Evolutionary conservation across 2,329 filamentous ascomycete species (phyloP), one percentile per base, ranked within the genome.

Genomic region (Chaetomiaceae sp.): DNA sequence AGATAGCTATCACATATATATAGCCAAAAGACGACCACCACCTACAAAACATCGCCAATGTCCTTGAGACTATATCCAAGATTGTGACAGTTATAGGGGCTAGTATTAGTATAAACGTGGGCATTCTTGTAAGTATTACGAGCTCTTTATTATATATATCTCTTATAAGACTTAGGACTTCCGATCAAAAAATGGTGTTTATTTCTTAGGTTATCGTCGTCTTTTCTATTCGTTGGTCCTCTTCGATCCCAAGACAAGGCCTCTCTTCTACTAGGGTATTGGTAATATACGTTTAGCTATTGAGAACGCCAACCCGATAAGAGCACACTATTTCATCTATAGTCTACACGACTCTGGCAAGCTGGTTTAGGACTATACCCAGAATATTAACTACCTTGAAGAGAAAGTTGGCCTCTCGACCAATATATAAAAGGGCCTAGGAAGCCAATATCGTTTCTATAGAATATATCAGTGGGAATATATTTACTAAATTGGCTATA

Each of bases 341-440:
- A 2, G 25, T 30, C 44, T 52, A 44, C 44, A 33, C 40, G 31
- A 52, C 27, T 33, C 44, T 48, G 33, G 46, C 17, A 53, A 39
- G 21, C 20, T 53, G 51, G 46, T 53, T 49, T 41, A 46, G 42
- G 34, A 42, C 45, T 53, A 53, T 35, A 53, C 50, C 46, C 45
- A 53, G 35, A 53, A 49, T 30, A 53, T 53, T 40, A 45, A 53
- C 45, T 41, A 35, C 30, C 50, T 53, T 45, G 50, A 53, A 48
- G 45, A 42, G 30, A 49, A 49, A 45, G 46, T 37, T 46, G 37
- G 50, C 45, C 50, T 53, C 45, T 53, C 46, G 19, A 49, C 41
- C 35, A 30, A 53, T 53, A n/a, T 44, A 20, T 45, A 20, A 25
- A 42, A 53, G 41, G 45, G 45, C n/a, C 25, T 30, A 37, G 50